Percentiles rank a stretch among this genome's conserved stretches.
Conservation (phyloP, 2,329 filamentous ascomycete species). For the Myotisia sp. region DNA sequence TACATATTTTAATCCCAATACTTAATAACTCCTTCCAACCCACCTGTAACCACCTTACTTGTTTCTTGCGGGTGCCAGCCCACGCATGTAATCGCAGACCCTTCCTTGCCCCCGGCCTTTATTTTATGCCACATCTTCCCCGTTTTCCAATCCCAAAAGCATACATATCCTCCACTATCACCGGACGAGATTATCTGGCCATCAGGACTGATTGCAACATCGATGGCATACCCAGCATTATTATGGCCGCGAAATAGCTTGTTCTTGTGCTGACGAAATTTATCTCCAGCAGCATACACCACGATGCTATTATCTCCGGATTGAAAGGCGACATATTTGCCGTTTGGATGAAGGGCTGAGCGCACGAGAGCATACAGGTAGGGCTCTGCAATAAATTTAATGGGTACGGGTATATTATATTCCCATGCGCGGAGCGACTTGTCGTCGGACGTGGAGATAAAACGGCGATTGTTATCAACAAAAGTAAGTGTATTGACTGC, state of each 20-base stretch:
- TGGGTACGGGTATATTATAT: slow-evolving; percentile 93
- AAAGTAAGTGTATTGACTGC: slow-evolving; percentile 96
- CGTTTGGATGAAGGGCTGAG: slow-evolving; percentile 66
- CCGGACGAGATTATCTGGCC: slow-evolving; percentile 81
- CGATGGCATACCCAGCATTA: slow-evolving; percentile 84
- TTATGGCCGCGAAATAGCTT: slow-evolving; percentile 95
- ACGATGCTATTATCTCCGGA: slow-evolving; percentile 91
- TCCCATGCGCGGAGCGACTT: slow-evolving; percentile 95
- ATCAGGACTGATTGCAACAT: slow-evolving; percentile 75
- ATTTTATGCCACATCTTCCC: slow-evolving; percentile 99
- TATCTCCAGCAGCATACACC: slow-evolving; percentile 86
- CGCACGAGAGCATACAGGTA: slow-evolving; percentile 96
- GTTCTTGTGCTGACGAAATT: slow-evolving; percentile 93
- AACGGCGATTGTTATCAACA: slow-evolving; percentile 82
- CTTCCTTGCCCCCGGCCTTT: slow-evolving; percentile 52
- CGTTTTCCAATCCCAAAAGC: slow-evolving; percentile 99
- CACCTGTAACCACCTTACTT: slow-evolving; percentile 82
- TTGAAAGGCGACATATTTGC: slow-evolving; percentile 91
- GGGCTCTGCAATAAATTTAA: slow-evolving; percentile 94
- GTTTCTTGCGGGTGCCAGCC: slow-evolving; percentile 98
- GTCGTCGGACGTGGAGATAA: slow-evolving; percentile 96
- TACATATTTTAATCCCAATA: slow-evolving; percentile 92
- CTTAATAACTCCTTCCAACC: slow-evolving; percentile 73
- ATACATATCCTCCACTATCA: slow-evolving; percentile 76
- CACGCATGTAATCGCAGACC: slow-evolving; percentile 67